These are phyloP conservation scores for Furcasterigmium furcatum DNA, from an alignment of 2,329 filamentous ascomycete genomes.

Conservation along the genomic window DNA sequence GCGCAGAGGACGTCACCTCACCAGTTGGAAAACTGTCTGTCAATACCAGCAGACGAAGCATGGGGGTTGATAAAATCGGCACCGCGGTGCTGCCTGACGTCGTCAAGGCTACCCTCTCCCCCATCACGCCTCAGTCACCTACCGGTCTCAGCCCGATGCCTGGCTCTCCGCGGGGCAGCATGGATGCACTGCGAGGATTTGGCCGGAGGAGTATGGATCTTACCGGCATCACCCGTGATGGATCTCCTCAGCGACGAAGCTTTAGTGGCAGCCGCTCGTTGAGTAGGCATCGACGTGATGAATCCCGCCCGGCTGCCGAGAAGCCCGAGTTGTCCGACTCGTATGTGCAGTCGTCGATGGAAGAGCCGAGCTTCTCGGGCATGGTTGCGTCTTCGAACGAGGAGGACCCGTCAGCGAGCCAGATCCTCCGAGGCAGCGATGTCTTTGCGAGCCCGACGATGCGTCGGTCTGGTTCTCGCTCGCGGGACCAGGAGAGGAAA, in stretches of 20 bases:
- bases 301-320: constrained; percentile 41
- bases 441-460: constrained; percentile 82
- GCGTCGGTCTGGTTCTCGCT: constrained; percentile 40
- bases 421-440: constrained; percentile 83
- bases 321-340: constrained; percentile 69
- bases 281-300: constrained; percentile 44
- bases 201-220: constrained; percentile 51
- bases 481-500: constrained; percentile 12
- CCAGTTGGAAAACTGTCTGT: constrained; percentile 10
- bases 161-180: constrained; percentile 49
- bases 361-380: constrained; percentile 71
- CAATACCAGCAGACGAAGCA: constrained; percentile 7
- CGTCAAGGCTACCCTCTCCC: constrained; percentile 60
- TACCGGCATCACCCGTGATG: constrained; percentile 36
- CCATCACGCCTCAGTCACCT: constrained; percentile 40
- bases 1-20: background rate
- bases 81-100: constrained; percentile 46
- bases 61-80: constrained; percentile 23
- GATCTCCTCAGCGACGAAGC: constrained; percentile 52
- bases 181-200: constrained; percentile 47
- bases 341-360: constrained; percentile 66
- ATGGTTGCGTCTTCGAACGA: constrained; percentile 60
- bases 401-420: constrained; percentile 83
- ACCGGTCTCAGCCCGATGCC: constrained; percentile 48
- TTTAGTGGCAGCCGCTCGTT: constrained; percentile 57